These are phyloP conservation scores for Aspergillus luchuensis DNA, from an alignment of 2,329 filamentous ascomycete species.

Conservation along the genomic window DNA sequence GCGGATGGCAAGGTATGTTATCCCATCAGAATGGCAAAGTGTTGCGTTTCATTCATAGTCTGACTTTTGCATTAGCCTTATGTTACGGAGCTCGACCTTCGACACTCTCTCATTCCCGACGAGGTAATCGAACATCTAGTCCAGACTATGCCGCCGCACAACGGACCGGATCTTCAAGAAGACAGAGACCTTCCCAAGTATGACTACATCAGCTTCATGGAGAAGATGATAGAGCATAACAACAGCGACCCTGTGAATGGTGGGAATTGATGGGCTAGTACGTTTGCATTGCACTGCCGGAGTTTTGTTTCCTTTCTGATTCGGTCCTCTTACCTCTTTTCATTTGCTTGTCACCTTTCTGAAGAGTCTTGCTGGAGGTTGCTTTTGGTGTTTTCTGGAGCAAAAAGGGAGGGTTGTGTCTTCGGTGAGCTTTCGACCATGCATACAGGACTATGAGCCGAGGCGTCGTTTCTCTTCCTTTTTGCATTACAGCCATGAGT, in stretches of 20 bases:
- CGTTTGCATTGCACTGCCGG: slow-evolving; percentile 17
- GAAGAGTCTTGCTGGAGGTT: slow-evolving; percentile 14
- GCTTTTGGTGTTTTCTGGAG: slow-evolving; percentile 29
- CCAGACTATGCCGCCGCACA: slow-evolving; percentile 80
- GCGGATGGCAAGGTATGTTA: slow-evolving; percentile 80
- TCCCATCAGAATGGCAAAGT: neutral
- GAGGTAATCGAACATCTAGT: slow-evolving; percentile 94
- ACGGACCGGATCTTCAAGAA: slow-evolving; percentile 80
- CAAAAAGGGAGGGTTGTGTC: slow-evolving; percentile 24
- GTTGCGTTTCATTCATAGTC: slow-evolving; percentile 8
- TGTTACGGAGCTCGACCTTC: slow-evolving; percentile 94
- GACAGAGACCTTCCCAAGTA: slow-evolving; percentile 85
- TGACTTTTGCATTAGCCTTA: slow-evolving; percentile 63
- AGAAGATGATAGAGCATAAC: slow-evolving; percentile 67
- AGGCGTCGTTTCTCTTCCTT: slow-evolving; percentile 22
- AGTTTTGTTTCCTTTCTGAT: slow-evolving; percentile 12
- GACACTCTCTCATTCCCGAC: slow-evolving; percentile 92
- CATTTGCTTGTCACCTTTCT: slow-evolving; percentile 15
- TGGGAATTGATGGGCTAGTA: slow-evolving; percentile 21
- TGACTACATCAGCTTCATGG: slow-evolving; percentile 98
- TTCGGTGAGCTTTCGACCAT: slow-evolving; percentile 26
- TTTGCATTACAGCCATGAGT: slow-evolving; percentile 23
- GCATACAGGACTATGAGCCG: slow-evolving; percentile 32
- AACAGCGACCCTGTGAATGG: slow-evolving; percentile 33
- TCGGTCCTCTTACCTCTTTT: slow-evolving; percentile 13